These are phyloP conservation scores for Solanum chiquidenum DNA, from an alignment of 257 asterid genomes.

Conservation along the genomic window DNA sequence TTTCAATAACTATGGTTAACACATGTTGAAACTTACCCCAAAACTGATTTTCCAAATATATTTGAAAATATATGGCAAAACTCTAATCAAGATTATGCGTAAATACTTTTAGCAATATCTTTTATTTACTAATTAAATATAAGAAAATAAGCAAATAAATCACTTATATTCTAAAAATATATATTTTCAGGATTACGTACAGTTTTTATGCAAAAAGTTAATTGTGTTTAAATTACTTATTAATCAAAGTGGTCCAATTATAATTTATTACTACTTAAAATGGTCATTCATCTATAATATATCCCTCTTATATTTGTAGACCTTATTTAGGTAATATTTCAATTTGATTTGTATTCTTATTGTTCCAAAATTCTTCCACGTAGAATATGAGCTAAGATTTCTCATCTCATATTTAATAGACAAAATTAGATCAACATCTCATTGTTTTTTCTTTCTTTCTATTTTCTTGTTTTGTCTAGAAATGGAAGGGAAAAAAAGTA, in stretches of 20 bases:
- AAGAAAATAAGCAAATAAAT: too few relatives aligned
- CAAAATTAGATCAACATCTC: not conserved
- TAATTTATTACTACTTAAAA: not conserved
- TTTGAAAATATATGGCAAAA: too few relatives aligned
- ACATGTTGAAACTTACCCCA: too few relatives aligned
- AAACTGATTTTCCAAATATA: too few relatives aligned
- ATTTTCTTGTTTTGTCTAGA: not conserved
- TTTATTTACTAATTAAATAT: too few relatives aligned
- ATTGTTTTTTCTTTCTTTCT: not conserved
- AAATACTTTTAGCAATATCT: too few relatives aligned
- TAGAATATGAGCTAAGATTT: too few relatives aligned
- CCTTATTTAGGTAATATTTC: not conserved
- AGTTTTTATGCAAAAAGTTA: not conserved
- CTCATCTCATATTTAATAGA: not conserved
- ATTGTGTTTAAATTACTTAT: not conserved
- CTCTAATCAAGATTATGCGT: too few relatives aligned
- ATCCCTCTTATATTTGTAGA: not conserved
- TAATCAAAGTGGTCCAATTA: not conserved
- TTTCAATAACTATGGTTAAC: not conserved
- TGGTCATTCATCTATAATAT: not conserved
- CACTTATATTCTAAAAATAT: too few relatives aligned
- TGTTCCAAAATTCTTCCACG: not conserved
- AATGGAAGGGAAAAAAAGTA: not conserved
- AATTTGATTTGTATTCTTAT: not conserved
- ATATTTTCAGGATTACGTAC: not conserved